Base-by-base conservation (phyloP, 2,329 filamentous ascomycete genomes). In the Cytospora schulzeri region DNA sequence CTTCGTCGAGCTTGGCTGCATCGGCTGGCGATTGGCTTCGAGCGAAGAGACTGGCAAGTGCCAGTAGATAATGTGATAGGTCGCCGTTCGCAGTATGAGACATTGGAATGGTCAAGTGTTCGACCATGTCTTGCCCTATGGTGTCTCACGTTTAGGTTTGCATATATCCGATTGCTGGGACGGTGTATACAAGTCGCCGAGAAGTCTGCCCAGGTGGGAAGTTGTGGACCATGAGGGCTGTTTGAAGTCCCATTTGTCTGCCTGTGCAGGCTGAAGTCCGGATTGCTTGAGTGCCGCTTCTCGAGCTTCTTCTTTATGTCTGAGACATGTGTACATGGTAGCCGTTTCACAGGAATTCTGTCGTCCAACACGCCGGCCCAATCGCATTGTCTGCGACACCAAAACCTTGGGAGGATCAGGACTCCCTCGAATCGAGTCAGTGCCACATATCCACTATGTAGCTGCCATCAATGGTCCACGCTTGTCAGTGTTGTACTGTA, bases 181-280 rank as follows among this genome's bases (percentile, higher is more conserved):
- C 58, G 12, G 52, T 51, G 58, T n/a, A n/a, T n/a, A n/a, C 48
- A 60, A 17, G 58, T 54, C 51, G 59, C 51, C 33, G 52, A 55
- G 33, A 45, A 52, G 24, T n/a, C 14, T 19, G 51, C 35, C 51
- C 29, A 55, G 59, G 38, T 41, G 38, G n/a, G 38, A 15, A 15
- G 35, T 4, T 19, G 17, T 38, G 11, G 14, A 38, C 4, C 14
- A 38, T 19, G 35, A 19, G 4, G 15, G 35, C 14, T 17, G 14
- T 4, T n/a, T 12, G 15, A 41, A 4, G 17, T 9, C 17, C 38
- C 38, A 41, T 41, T 41, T n/a, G 11, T 41, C 1, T 41, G 33
- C n/a, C n/a, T 35, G 12, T 35, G 33, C 33, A 41, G 19, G 38
- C 38, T 41, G 9, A 4, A n/a, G 19, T n/a, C 12, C 2, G 4